A percentile compares a stretch with the other conserved stretches of the same genome.
Conservation (phyloP, 2,329 filamentous ascomycete genomes). For the Lecanosticta acicola region DNA sequence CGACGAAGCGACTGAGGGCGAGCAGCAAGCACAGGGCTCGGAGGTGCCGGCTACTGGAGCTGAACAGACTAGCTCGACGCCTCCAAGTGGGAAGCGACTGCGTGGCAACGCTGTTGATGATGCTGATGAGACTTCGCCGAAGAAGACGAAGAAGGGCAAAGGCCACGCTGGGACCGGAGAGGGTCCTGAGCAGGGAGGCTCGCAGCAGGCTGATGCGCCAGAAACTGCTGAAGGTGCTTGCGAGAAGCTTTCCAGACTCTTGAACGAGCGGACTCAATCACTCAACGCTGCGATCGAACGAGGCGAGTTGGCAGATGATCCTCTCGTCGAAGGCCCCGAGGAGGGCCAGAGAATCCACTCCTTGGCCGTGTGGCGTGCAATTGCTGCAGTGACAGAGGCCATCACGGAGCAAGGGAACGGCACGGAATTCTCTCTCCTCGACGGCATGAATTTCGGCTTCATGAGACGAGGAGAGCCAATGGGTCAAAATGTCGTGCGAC, state of each 20-base stretch:
- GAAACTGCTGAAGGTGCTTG: neutral
- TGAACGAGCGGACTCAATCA: neutral
- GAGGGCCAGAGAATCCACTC: neutral
- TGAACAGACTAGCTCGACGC: no score
- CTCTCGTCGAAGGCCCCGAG: neutral
- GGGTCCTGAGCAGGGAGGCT: neutral
- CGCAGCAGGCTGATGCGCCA: neutral
- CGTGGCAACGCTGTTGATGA: neutral
- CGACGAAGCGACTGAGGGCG: neutral
- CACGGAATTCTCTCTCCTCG: neutral
- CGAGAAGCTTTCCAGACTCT: neutral
- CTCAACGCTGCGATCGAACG: neutral
- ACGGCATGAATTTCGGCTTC: neutral
- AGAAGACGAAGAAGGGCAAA: neutral
- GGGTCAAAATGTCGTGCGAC: neutral
- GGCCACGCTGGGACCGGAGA: neutral
- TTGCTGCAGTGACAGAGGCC: constrained; percentile 2
- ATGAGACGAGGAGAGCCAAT: neutral
- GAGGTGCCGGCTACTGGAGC: no score
- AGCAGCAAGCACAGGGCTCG: neutral
- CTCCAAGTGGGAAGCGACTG: neutral
- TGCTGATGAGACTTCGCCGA: neutral
- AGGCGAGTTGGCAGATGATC: neutral
- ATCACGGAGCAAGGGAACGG: neutral
- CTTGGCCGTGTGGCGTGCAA: neutral